These are phyloP conservation scores for Pseudophaeomoniella oleicola DNA, from an alignment of 2,329 filamentous ascomycete species.

Conservation along the genomic window DNA sequence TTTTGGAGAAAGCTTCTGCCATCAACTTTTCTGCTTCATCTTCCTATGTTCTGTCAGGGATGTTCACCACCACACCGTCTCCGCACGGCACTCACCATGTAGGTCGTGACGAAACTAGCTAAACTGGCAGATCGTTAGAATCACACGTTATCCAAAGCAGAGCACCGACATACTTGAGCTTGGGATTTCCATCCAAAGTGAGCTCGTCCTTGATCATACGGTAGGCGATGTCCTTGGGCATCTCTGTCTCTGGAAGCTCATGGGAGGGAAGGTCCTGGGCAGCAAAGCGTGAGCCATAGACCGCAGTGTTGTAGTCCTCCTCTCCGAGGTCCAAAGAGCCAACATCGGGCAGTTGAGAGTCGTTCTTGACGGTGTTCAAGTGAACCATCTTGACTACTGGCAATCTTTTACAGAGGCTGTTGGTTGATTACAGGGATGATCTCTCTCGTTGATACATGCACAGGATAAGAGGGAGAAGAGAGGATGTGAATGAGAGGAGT, in stretches of 20 bases:
- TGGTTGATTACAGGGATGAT: too few species aligned
- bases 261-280: conserved; percentile 63
- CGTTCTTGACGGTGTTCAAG: conserved; percentile 22
- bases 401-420: too few species aligned
- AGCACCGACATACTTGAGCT: conserved; percentile 39
- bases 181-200: conserved; percentile 80
- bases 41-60: conserved; percentile 41
- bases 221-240: conserved; percentile 88
- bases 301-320: conserved; percentile 50
- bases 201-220: conserved; percentile 94
- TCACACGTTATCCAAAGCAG: not conserved
- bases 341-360: conserved; percentile 20
- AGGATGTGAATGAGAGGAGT: too few species aligned
- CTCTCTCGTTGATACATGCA: too few species aligned
- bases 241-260: conserved; percentile 79
- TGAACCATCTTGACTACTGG: conserved; percentile 30
- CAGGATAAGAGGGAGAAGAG: too few species aligned
- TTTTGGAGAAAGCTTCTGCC: conserved; percentile 81
- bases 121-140: conserved; percentile 38
- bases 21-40: conserved; percentile 94
- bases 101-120: conserved; percentile 88
- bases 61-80: not conserved
- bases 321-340: conserved; percentile 30
- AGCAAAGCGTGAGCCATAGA: conserved; percentile 81
- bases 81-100: conserved; percentile 54